These are phyloP conservation scores for Zygoascus hellenicus DNA, from an alignment of 1,139 yeast genomes.

Conservation along the genomic window DNA sequence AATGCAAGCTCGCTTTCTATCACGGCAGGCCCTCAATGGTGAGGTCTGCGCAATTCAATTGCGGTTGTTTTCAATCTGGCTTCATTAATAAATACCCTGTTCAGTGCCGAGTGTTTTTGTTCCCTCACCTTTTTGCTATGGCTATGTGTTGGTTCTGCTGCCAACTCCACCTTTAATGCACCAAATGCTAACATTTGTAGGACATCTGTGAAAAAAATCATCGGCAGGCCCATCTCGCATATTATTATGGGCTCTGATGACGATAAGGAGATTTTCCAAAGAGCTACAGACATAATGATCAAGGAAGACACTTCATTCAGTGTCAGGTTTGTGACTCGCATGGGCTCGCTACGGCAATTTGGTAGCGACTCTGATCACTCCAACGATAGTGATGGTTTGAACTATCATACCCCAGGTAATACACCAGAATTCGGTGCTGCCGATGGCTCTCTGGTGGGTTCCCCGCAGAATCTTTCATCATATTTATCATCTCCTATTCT, in stretches of 20 bases:
- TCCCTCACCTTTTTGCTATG: too few relatives aligned
- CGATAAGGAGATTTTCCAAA: slow-evolving; percentile 62
- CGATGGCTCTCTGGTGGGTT: neutral
- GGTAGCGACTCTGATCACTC: neutral
- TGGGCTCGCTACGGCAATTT: slow-evolving; percentile 32
- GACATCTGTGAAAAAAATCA: slow-evolving; percentile 50
- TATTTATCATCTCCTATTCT: neutral
- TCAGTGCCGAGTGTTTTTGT: too few relatives aligned
- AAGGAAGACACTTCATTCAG: slow-evolving; percentile 71
- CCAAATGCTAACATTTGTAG: slow-evolving; percentile 40
- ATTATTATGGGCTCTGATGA: slow-evolving; percentile 61
- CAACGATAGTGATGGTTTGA: slow-evolving; percentile 10
- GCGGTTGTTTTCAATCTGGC: too few relatives aligned
- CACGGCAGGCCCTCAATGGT: too few relatives aligned
- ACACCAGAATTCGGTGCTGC: neutral
- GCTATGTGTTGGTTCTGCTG: neutral
- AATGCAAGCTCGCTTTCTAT: too few relatives aligned
- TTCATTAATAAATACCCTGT: too few relatives aligned
- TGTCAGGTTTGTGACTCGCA: slow-evolving; percentile 62
- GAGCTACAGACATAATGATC: slow-evolving; percentile 68
- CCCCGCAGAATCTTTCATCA: neutral
- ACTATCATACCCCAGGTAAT: neutral
- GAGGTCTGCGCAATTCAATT: too few relatives aligned
- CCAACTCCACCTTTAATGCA: too few relatives aligned
- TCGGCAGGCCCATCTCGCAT: slow-evolving; percentile 55